Conservation (phyloP, 768 basidiomycete species). For the Suillus lakei region DNA sequence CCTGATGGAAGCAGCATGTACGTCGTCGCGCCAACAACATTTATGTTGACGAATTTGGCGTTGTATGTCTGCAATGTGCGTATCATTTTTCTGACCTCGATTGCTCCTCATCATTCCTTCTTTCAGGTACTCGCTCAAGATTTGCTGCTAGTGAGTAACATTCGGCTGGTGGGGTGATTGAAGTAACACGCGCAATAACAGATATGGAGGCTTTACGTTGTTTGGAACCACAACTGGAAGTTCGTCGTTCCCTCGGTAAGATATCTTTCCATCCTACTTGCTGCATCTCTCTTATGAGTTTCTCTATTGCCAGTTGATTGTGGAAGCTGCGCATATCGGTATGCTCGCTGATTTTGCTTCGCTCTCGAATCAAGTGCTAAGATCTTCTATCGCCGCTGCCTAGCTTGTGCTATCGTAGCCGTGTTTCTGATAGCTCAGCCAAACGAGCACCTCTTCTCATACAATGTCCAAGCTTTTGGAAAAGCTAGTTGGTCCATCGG, state of each 20-base stretch:
- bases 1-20: neutral
- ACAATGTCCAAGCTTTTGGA: constrained; percentile 8
- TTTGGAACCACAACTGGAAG: constrained; percentile 11
- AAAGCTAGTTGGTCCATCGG: constrained; percentile 19
- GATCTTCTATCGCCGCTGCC: neutral
- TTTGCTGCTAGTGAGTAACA: constrained; percentile 7
- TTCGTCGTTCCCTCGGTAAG: constrained; percentile 1
- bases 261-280: neutral
- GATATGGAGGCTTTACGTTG: constrained; percentile 16
- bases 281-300: neutral
- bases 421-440: constrained; percentile 5
- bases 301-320: neutral
- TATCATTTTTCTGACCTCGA: neutral
- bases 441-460: constrained; percentile 6
- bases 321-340: constrained; percentile 13
- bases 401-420: constrained; percentile 9
- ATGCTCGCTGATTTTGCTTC: neutral
- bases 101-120: neutral
- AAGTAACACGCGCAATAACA: constrained; percentile 1
- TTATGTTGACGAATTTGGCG: constrained; percentile 6
- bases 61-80: constrained; percentile 10
- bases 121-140: constrained; percentile 12
- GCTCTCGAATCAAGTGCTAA: neutral
- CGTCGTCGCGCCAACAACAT: neutral
- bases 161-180: neutral